Base-by-base conservation (phyloP, 2,329 filamentous ascomycete genomes). In the Colletotrichum musae region DNA sequence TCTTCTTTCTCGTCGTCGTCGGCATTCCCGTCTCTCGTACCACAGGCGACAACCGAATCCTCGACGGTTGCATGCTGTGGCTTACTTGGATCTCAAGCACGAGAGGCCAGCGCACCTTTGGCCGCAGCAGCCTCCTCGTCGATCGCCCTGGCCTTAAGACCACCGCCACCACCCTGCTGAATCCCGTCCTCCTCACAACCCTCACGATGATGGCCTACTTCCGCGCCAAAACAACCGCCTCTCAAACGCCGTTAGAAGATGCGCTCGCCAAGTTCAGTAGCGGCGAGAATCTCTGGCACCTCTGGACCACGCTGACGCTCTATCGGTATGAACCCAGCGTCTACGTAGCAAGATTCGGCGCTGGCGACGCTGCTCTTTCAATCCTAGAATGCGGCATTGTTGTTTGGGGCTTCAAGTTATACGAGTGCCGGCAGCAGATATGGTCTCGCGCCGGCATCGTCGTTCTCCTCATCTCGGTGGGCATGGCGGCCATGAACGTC, bases 391-490 rank as follows among this genome's bases (percentile, higher is more conserved):
- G 83, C 4, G 86, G 85, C 12, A 85, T 88, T 26, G 79, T 87
- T 3, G 79, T 82, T 4, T 88, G 86, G 86, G 86, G 86, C 0
- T 82, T 88, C 71, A 88, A 87, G 75, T 78, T 88, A 4, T 86
- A 83, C 72, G 84, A 86, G 70, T 86, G 84, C 74, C 83, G 85
- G 4, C 70, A 72, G 2, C 83, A 85, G 58, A 78, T 88, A 1
- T 79, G 84, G 53, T 86, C 83, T 24, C 72, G 78, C 1, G 80
- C 80, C 0, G 85, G 86, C 0, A 45, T 83, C 5, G 75, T 81
- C 2, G 80, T 82, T 0, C 71, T 83, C 5, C 6, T 80, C 4
- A 75, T 84, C 3, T 81, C 82, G 10, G 70, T 78, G 0, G 56
- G 74, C 0, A 75, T 80, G 0, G 84, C 85, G 0, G 76, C 79